These are phyloP conservation scores for Colletotrichum sp. DNA, from an alignment of 2,329 filamentous ascomycete genomes.

Conservation along the genomic window DNA sequence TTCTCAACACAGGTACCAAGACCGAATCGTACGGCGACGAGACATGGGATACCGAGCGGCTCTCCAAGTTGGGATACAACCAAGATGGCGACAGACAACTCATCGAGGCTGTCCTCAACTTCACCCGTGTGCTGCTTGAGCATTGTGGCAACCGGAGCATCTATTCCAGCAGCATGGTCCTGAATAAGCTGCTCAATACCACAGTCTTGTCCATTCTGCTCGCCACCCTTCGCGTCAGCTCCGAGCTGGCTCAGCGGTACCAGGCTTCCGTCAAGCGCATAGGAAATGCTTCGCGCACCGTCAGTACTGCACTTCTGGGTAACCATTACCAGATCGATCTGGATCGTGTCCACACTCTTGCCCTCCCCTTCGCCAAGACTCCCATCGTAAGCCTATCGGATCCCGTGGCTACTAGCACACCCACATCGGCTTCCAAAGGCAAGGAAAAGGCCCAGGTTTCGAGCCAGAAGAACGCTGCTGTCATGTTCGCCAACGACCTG, in stretches of 20 bases:
- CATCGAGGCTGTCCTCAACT: slow-evolving; percentile 79
- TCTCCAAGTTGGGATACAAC: slow-evolving; percentile 67
- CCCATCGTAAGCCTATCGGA: slow-evolving; percentile 58
- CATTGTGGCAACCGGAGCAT: slow-evolving; percentile 97
- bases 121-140: slow-evolving; percentile 87
- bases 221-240: slow-evolving; percentile 78
- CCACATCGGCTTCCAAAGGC: slow-evolving; percentile 67
- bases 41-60: slow-evolving; percentile 48
- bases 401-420: slow-evolving; percentile 54
- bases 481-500: slow-evolving; percentile 83
- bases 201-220: slow-evolving; percentile 82
- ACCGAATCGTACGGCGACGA: slow-evolving; percentile 57
- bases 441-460: slow-evolving; percentile 70
- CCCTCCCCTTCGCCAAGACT: slow-evolving; percentile 81
- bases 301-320: slow-evolving; percentile 75
- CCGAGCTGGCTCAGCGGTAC: slow-evolving; percentile 90
- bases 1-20: slow-evolving; percentile 62
- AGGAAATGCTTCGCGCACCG: slow-evolving; percentile 65
- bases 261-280: slow-evolving; percentile 85
- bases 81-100: slow-evolving; percentile 81
- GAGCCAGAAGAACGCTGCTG: slow-evolving; percentile 53
- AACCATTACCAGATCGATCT: slow-evolving; percentile 85
- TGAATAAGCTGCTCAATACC: slow-evolving; percentile 89
- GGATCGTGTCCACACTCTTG: slow-evolving; percentile 84
- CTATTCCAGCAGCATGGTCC: slow-evolving; percentile 89